These are phyloP conservation scores for Alternaria triticina DNA, from an alignment of 2,329 filamentous ascomycete species.

Conservation along the genomic window DNA sequence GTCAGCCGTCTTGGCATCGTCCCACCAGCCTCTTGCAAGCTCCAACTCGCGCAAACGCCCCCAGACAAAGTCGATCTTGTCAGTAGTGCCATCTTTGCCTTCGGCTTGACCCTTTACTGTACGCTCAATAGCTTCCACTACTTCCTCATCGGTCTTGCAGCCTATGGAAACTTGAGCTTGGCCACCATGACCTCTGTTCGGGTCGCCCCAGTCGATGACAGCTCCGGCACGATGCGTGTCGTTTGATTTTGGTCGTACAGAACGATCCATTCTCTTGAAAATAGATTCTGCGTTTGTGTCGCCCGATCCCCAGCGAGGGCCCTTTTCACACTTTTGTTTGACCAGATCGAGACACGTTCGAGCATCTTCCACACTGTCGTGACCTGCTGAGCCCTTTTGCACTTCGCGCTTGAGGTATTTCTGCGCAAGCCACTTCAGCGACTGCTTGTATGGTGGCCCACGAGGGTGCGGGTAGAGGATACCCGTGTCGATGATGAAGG, in stretches of 20 bases:
- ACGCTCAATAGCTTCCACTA: conserved; percentile 63
- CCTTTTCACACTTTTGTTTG: conserved; percentile 94
- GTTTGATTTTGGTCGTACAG: conserved; percentile 58
- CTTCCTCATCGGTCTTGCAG: conserved; percentile 63
- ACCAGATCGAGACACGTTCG: conserved; percentile 89
- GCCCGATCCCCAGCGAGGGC: conserved; percentile 80
- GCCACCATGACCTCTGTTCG: conserved; percentile 65
- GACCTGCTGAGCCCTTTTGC: conserved; percentile 79
- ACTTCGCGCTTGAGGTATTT: conserved; percentile 88
- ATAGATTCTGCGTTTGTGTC: conserved; percentile 85
- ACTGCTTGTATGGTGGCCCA: conserved; percentile 87
- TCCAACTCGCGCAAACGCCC: conserved; percentile 68
- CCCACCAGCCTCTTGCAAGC: conserved; percentile 66
- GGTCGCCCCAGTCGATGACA: conserved; percentile 89
- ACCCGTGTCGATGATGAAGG: conserved; percentile 91
- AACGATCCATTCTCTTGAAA: conserved; percentile 74
- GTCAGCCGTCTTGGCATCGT: conserved; percentile 54
- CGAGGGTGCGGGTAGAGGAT: conserved; percentile 89
- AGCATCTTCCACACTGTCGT: conserved; percentile 93
- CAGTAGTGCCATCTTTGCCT: conserved; percentile 51
- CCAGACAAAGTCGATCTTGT: conserved; percentile 68
- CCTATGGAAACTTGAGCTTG: conserved; percentile 63
- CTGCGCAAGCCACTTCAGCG: conserved; percentile 85
- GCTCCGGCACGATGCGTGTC: conserved; percentile 61
- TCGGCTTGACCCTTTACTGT: conserved; percentile 57